Conservation (phyloP, 345 rosid species). For the Syzygium grande region DNA sequence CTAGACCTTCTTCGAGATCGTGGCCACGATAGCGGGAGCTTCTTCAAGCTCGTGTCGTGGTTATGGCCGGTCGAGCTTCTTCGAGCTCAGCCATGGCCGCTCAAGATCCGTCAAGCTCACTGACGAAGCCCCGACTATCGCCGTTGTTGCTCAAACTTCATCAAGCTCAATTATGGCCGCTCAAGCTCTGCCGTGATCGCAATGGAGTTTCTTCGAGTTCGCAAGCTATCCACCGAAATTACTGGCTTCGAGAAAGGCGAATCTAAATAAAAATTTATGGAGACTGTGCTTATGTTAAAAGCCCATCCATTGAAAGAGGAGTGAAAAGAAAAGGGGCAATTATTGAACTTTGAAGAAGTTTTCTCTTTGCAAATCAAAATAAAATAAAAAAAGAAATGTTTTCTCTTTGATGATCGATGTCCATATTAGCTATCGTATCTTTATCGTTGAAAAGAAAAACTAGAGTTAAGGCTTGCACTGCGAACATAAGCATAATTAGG, state of each 20-base stretch:
- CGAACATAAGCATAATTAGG: background rate
- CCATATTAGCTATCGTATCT: background rate
- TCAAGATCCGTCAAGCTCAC: background rate
- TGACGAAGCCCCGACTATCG: too few species aligned
- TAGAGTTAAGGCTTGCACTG: background rate
- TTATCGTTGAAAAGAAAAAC: fast-evolving
- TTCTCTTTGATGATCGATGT: fast-evolving
- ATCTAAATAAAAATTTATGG: background rate
- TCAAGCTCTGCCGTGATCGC: background rate
- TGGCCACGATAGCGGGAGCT: background rate
- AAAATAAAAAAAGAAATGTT: too few species aligned
- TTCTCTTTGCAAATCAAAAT: too few species aligned
- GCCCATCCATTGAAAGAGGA: background rate
- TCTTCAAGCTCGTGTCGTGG: background rate
- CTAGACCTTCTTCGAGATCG: background rate
- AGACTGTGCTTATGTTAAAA: background rate
- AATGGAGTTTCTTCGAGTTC: background rate
- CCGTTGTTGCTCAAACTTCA: too few species aligned
- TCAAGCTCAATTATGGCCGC: background rate
- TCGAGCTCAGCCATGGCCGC: background rate
- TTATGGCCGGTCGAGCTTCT: too few species aligned
- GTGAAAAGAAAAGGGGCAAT: background rate
- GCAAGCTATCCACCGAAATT: background rate
- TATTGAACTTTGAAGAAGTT: background rate
- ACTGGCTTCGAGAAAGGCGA: background rate